phyloP scores from a whole-genome alignment of 2,329 filamentous ascomycete genomes.

The Calycina marina region DNA sequence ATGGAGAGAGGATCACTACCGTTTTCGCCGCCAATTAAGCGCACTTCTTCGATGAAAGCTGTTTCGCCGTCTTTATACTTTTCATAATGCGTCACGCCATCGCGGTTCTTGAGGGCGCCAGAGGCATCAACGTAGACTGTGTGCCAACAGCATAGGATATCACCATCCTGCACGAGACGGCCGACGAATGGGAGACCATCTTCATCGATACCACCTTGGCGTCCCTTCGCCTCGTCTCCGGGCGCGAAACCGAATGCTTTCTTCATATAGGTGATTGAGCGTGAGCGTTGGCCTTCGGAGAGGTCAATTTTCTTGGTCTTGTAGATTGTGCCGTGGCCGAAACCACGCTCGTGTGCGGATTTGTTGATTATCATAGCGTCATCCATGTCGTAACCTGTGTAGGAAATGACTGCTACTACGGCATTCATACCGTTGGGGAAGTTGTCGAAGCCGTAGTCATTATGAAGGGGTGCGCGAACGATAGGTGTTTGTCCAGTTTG shows the following conservation, averaged over 20 bases:
- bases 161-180: conserved; percentile 61
- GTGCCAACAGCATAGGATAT: conserved; percentile 80
- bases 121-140: conserved; percentile 69
- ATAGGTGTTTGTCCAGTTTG: conserved; percentile 95
- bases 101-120: conserved; percentile 69
- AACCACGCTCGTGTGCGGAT: conserved; percentile 86
- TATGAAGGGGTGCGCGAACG: conserved; percentile 82
- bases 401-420: conserved; percentile 93
- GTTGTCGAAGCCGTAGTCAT: conserved; percentile 92
- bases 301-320: conserved; percentile 90
- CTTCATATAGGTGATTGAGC: conserved; percentile 43
- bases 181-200: conserved; percentile 81
- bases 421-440: conserved; percentile 95
- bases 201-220: conserved; percentile 61
- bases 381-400: conserved; percentile 99
- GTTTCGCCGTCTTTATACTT: conserved; percentile 89
- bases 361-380: conserved; percentile 99
- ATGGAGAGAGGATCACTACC: conserved; percentile 75
- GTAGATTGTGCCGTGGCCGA: conserved; percentile 92
- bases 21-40: conserved; percentile 72
- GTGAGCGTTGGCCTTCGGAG: conserved; percentile 49
- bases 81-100: conserved; percentile 73
- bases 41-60: conserved; percentile 84
- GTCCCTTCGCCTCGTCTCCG: conserved; percentile 53
- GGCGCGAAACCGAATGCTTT: conserved; percentile 90